Evolutionary conservation across 352 stramenopile species (phyloP).

Genomic region (Phytopythium kandeliae): DNA sequence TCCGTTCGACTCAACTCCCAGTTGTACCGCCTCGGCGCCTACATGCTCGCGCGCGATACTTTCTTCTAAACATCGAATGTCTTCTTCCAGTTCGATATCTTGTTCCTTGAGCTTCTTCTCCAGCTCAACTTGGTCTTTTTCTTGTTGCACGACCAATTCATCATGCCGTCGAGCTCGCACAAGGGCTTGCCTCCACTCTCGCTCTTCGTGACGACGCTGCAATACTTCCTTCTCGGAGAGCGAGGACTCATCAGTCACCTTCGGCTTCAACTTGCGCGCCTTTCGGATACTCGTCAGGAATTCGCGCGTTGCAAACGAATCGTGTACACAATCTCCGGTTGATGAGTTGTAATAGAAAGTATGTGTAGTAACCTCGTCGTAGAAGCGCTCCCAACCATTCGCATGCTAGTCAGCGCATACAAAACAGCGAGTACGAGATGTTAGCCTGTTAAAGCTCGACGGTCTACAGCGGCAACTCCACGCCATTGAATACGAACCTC

Average conservation of each 20-base stretch:
- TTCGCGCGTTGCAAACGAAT: constrained; percentile 28
- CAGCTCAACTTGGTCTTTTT: constrained; percentile 10
- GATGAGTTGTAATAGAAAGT: constrained; percentile 66
- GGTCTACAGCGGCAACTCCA: background rate
- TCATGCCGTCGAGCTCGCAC: constrained; percentile 41
- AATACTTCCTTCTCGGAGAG: constrained; percentile 39
- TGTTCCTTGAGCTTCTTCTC: constrained; percentile 19
- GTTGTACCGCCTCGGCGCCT: constrained; percentile 2
- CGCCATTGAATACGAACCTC: constrained; percentile 12
- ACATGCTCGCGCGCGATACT: constrained; percentile 57
- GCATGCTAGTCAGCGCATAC: constrained; percentile 11
- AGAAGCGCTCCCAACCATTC: constrained; percentile 51
- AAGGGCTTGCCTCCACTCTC: constrained; percentile 60
- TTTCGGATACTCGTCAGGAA: constrained; percentile 38
- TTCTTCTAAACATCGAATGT: constrained; percentile 35
- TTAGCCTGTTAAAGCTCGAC: background rate
- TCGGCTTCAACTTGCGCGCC: background rate
- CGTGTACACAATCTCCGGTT: constrained; percentile 58
- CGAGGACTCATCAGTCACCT: constrained; percentile 17
- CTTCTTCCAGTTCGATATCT: constrained; percentile 32
- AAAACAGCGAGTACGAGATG: background rate
- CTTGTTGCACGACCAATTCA: constrained; percentile 17
- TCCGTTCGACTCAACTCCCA: background rate
- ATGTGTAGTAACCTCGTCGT: constrained; percentile 43
- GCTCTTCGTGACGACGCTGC: constrained; percentile 42